Conservation (phyloP, 2,329 filamentous ascomycete species). For the Colletotrichum graminicola region DNA sequence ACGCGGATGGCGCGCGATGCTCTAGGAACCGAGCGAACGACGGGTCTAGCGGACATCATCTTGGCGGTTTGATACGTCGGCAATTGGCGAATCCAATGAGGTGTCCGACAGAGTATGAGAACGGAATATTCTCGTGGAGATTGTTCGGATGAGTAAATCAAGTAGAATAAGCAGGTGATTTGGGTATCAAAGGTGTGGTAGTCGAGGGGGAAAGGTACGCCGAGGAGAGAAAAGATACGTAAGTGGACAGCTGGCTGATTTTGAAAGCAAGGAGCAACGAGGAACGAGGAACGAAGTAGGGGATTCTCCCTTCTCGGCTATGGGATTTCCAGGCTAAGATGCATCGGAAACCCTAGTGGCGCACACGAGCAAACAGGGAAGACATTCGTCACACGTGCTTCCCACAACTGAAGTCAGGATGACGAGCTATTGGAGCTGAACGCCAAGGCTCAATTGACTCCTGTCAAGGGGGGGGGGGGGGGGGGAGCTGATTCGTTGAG, state of each 20-base stretch:
- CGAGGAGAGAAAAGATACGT: neutral
- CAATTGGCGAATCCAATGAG: neutral
- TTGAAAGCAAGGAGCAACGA: conserved; percentile 7
- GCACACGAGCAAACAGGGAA: conserved; percentile 11
- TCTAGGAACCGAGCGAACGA: conserved; percentile 48
- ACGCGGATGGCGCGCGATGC: conserved; percentile 47
- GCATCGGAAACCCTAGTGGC: conserved; percentile 5
- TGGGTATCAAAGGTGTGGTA: conserved; percentile 16
- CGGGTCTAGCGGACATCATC: conserved; percentile 50
- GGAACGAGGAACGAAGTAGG: too few relatives aligned
- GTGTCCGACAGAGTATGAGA: neutral
- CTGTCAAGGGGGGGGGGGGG: neutral
- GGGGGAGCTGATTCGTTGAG: neutral
- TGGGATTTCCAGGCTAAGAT: conserved; percentile 8
- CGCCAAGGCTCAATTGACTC: conserved; percentile 2
- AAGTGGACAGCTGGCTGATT: conserved; percentile 14
- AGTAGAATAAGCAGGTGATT: neutral
- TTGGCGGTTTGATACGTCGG: conserved; percentile 13
- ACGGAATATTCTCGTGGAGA: too few relatives aligned
- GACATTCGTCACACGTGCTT: conserved; percentile 18
- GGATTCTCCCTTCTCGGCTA: neutral
- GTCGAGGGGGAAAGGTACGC: neutral
- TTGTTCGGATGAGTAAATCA: neutral
- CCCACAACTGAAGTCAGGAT: conserved; percentile 20
- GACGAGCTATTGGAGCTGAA: conserved; percentile 32